Conservation (phyloP, 257 asterid genomes). For the Scutellaria minor region DNA sequence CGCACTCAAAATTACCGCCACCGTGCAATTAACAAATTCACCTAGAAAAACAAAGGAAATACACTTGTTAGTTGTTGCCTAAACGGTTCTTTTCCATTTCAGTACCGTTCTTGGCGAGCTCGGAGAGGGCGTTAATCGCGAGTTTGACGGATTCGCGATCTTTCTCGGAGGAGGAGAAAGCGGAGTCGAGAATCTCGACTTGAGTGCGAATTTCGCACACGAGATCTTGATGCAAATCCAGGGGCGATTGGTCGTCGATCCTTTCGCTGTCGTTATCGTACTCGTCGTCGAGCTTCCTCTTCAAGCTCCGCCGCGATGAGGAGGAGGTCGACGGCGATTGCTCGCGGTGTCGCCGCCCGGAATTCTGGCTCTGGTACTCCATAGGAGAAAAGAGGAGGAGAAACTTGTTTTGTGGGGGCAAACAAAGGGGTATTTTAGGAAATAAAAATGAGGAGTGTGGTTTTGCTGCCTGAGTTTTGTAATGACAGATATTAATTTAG, state of each 20-base stretch:
- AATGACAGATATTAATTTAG: neutral
- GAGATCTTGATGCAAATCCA: constrained; percentile 73
- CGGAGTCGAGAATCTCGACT: constrained; percentile 67
- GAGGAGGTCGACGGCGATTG: constrained; percentile 51
- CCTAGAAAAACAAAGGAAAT: neutral
- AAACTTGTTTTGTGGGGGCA: neutral
- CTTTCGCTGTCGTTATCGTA: constrained; percentile 55
- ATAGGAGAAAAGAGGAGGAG: constrained; percentile 31
- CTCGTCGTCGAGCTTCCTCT: constrained; percentile 75
- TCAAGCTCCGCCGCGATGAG: constrained; percentile 72
- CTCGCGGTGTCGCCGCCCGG: constrained; percentile 67
- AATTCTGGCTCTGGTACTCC: constrained; percentile 59
- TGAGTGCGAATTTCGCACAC: constrained; percentile 57
- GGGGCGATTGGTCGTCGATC: constrained; percentile 58
- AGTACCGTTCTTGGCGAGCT: constrained; percentile 75
- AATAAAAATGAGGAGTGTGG: neutral
- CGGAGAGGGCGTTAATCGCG: constrained; percentile 70
- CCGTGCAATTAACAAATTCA: constrained; percentile 2
- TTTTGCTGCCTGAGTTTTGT: neutral
- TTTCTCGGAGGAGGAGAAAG: constrained; percentile 46
- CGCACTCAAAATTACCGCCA: constrained; percentile 24
- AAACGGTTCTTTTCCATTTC: constrained; percentile 25
- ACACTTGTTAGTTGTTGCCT: neutral
- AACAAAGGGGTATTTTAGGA: constrained; percentile 48
- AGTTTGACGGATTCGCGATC: constrained; percentile 69